A percentile compares a stretch with the other conserved stretches of the same genome.
These are phyloP conservation scores for Rhizopogon sp. DNA, from an alignment of 768 basidiomycete genomes.

Conservation along the genomic window DNA sequence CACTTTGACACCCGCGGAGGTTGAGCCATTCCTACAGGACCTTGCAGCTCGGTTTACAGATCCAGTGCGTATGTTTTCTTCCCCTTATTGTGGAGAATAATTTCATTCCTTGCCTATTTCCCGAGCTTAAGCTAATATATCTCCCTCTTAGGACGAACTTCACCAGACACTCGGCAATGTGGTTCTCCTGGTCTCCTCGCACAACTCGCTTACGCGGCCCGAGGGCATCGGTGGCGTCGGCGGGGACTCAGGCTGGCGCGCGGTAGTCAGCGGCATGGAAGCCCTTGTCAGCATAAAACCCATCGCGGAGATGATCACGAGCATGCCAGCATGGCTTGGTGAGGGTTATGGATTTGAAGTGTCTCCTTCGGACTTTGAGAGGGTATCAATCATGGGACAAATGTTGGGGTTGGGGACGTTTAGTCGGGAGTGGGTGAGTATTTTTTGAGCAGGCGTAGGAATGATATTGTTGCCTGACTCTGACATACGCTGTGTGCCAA, in stretches of 20 bases:
- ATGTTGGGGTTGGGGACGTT: slow-evolving; percentile 82
- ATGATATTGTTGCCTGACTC: background rate
- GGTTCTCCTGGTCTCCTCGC: slow-evolving; percentile 54
- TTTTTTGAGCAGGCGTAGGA: background rate
- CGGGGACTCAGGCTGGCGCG: slow-evolving; percentile 80
- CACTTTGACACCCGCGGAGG: slow-evolving; percentile 58
- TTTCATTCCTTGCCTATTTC: no score
- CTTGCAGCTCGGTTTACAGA: slow-evolving; percentile 71
- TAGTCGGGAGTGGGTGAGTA: slow-evolving; percentile 79
- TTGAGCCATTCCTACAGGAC: slow-evolving; percentile 81
- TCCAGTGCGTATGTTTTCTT: background rate
- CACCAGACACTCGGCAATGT: slow-evolving; percentile 77
- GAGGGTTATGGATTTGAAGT: slow-evolving; percentile 56
- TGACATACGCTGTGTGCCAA: background rate
- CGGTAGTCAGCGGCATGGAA: slow-evolving; percentile 75
- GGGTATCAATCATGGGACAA: slow-evolving; percentile 72
- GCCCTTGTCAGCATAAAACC: slow-evolving; percentile 76
- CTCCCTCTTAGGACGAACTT: slow-evolving; percentile 57
- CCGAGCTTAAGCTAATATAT: background rate
- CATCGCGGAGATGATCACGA: slow-evolving; percentile 77
- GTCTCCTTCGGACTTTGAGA: slow-evolving; percentile 59
- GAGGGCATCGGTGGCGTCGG: slow-evolving; percentile 63
- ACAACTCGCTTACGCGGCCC: slow-evolving; percentile 55
- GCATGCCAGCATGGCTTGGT: slow-evolving; percentile 73
- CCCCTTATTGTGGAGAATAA: background rate